Percentiles rank a stretch among this genome's conserved stretches.
phyloP scores from a whole-genome alignment of 1,139 yeast species.

The Nakaseomyces kungkrabaensis region DNA sequence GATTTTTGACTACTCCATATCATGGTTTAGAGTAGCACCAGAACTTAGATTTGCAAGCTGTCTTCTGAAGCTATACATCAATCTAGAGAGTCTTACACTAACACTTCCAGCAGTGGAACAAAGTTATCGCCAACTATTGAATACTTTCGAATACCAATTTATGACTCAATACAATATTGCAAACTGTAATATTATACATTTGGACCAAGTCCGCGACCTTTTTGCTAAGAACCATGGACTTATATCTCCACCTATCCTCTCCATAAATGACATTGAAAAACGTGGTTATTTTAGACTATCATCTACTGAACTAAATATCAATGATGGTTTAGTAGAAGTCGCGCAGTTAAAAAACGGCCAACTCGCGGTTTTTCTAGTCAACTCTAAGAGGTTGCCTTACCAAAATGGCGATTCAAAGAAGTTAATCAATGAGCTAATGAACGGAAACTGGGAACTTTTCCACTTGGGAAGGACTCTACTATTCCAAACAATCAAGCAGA shows the following conservation, averaged over 20 bases:
- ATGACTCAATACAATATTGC: constrained; percentile 11
- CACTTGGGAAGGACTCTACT: constrained; percentile 29
- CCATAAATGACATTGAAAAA: constrained; percentile 9
- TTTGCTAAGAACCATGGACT: constrained; percentile 10
- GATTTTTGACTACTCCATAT: neutral
- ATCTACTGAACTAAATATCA: constrained; percentile 7
- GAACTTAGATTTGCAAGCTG: neutral
- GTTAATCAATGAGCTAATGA: constrained; percentile 9
- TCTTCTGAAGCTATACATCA: neutral
- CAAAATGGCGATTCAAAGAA: constrained; percentile 1
- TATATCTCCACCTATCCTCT: constrained; percentile 11
- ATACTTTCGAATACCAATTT: constrained; percentile 10
- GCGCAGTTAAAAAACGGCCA: constrained; percentile 19
- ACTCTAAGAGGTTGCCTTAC: constrained; percentile 12
- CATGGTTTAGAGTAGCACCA: neutral
- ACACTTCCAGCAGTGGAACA: neutral
- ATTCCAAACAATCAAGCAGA: constrained; percentile 29
- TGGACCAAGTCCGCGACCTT: constrained; percentile 5
- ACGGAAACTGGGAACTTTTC: constrained; percentile 6
- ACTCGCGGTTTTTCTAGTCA: constrained; percentile 31
- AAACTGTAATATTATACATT: constrained; percentile 7
- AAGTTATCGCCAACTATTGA: neutral
- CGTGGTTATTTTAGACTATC: constrained; percentile 15
- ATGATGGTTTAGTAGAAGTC: constrained; percentile 25
- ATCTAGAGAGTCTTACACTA: neutral